These are phyloP conservation scores for Ramularia endophylla DNA, from an alignment of 2,329 filamentous ascomycete genomes.

Conservation along the genomic window DNA sequence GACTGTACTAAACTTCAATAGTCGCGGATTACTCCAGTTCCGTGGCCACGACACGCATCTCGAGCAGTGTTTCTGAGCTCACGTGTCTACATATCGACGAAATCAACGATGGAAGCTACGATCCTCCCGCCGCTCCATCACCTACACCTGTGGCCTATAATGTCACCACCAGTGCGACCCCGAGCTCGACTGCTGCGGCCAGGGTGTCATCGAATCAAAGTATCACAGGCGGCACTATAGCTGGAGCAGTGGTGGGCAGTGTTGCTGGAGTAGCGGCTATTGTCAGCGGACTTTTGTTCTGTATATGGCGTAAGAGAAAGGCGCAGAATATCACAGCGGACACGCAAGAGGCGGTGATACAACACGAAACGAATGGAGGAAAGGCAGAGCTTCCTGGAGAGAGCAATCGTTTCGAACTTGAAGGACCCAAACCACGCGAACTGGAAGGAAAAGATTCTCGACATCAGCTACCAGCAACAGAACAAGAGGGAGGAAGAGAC, in stretches of 20 bases:
- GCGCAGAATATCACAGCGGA: background rate
- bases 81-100: slow-evolving; percentile 4
- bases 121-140: slow-evolving; percentile 1
- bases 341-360: background rate
- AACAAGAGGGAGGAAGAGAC: background rate
- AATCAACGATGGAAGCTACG: slow-evolving; percentile 4
- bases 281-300: slow-evolving; percentile 1
- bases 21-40: background rate
- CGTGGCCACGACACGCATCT: slow-evolving; percentile 1
- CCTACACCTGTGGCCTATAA: slow-evolving; percentile 6
- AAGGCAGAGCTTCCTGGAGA: background rate
- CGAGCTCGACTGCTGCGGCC: background rate
- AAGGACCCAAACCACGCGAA: background rate
- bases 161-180: background rate
- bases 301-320: slow-evolving; percentile 1
- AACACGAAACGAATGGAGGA: background rate
- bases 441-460: background rate
- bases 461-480: background rate
- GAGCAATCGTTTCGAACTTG: background rate
- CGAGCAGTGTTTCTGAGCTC: slow-evolving; percentile 1
- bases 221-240: slow-evolving; percentile 7
- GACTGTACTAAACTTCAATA: too few relatives aligned
- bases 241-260: slow-evolving; percentile 4
- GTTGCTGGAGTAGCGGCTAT: background rate
- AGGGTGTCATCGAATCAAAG: background rate